A percentile compares a stretch with the other conserved stretches of the same genome.
Evolutionary conservation across 306 rosid genomes (phyloP).

Genomic region (Astragalus glycyphyllos): DNA sequence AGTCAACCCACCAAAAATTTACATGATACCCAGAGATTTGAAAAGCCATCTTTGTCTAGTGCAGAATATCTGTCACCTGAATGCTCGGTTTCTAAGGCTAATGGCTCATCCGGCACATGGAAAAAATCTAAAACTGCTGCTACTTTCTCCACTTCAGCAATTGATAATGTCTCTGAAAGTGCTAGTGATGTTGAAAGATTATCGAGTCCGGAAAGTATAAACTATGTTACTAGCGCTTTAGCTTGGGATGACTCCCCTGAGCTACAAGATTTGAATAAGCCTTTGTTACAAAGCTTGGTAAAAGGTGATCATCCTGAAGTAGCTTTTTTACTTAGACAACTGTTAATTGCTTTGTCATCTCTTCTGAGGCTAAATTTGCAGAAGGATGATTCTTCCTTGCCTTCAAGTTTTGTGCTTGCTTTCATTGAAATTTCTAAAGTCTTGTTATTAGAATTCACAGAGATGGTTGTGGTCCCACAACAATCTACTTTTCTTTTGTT

Average conservation of each 20-base stretch:
- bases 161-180: conserved; percentile 40
- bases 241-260: conserved; percentile 56
- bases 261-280: conserved; percentile 55
- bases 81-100: conserved; percentile 39
- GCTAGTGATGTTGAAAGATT: conserved; percentile 42
- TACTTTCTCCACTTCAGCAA: conserved; percentile 46
- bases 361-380: conserved; percentile 71
- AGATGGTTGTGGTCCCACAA: conserved; percentile 65
- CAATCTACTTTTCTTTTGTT: conserved; percentile 72
- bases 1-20: conserved; percentile 47
- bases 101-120: conserved; percentile 38
- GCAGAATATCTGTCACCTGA: conserved; percentile 35
- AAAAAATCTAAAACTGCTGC: conserved; percentile 46
- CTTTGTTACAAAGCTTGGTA: conserved; percentile 66
- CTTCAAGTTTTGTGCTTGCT: conserved; percentile 56
- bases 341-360: conserved; percentile 70
- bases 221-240: conserved; percentile 55
- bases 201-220: conserved; percentile 44
- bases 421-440: conserved; percentile 62
- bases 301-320: conserved; percentile 66
- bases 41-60: conserved; percentile 41
- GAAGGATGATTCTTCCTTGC: conserved; percentile 48
- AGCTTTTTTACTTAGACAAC: conserved; percentile 73
- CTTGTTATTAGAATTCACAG: conserved; percentile 67
- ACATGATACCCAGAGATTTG: conserved; percentile 47